Percentiles rank a stretch among this genome's conserved stretches.
These are phyloP conservation scores for Dipteronia dyeriana DNA, from an alignment of 345 rosid genomes.

Conservation along the genomic window DNA sequence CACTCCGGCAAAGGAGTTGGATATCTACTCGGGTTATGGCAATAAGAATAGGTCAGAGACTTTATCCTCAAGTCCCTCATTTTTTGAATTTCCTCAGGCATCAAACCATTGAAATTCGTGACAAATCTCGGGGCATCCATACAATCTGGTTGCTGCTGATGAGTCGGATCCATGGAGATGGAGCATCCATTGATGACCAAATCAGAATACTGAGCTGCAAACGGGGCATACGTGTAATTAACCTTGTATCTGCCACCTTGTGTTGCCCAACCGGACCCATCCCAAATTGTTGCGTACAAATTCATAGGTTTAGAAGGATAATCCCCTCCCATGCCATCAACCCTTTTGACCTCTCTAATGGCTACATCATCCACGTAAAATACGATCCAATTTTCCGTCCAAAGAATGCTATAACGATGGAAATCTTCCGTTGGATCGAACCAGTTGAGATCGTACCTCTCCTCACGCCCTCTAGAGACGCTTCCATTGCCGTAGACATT, in stretches of 20 bases:
- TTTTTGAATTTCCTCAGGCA: not conserved
- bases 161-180: constrained; percentile 5
- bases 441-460: constrained; percentile 17
- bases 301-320: constrained; percentile 29
- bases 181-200: constrained; percentile 19
- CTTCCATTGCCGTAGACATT: constrained; percentile 32
- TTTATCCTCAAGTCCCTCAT: constrained; percentile 23
- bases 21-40: not conserved
- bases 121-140: not conserved
- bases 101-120: not conserved
- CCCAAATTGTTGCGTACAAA: constrained; percentile 29
- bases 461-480: constrained; percentile 13
- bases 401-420: constrained; percentile 14
- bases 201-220: constrained; percentile 1
- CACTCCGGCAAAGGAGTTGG: constrained; percentile 7
- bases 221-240: constrained; percentile 23
- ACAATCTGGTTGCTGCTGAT: not conserved
- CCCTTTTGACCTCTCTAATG: constrained; percentile 6
- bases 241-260: constrained; percentile 16
- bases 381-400: not conserved
- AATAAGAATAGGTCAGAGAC: constrained; percentile 10
- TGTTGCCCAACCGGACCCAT: constrained; percentile 30
- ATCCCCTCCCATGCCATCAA: constrained; percentile 22
- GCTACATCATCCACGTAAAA: constrained; percentile 23
- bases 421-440: constrained; percentile 24